Conservation (phyloP, 768 basidiomycete species). For the Amanita molliuscula region DNA sequence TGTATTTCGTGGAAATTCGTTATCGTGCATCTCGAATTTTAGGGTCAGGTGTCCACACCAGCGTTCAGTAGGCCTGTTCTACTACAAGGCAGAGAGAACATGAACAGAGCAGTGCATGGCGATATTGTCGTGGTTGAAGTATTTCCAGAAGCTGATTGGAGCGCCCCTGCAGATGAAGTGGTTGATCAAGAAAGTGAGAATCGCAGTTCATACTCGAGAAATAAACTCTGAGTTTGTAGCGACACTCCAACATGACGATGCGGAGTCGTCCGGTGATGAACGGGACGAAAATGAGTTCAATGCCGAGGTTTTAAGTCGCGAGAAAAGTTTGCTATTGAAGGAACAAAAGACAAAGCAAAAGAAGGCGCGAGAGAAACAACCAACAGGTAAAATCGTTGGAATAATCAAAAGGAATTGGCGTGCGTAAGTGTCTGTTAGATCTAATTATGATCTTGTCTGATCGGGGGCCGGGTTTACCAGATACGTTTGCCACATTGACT, state of each 20-base stretch:
- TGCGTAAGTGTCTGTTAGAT: conserved; percentile 43
- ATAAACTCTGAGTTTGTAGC: conserved; percentile 20
- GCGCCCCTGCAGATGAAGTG: conserved; percentile 83
- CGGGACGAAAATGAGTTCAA: conserved; percentile 32
- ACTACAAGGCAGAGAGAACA: conserved; percentile 80
- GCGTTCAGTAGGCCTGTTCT: conserved; percentile 71
- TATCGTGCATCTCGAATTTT: background rate
- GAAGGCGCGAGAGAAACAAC: conserved; percentile 51
- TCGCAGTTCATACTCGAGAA: background rate
- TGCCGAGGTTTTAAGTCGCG: conserved; percentile 24
- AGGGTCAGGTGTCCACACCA: conserved; percentile 77
- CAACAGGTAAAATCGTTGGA: conserved; percentile 87
- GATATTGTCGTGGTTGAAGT: conserved; percentile 89
- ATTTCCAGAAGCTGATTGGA: conserved; percentile 85
- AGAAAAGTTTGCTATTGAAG: conserved; percentile 32
- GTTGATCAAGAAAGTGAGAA: conserved; percentile 82
- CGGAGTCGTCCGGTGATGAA: conserved; percentile 62
- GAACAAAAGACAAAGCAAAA: conserved; percentile 19
- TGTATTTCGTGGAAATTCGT: background rate
- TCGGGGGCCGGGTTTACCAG: conserved; percentile 23
- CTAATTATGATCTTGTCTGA: background rate
- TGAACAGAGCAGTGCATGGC: conserved; percentile 93
- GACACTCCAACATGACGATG: conserved; percentile 80
- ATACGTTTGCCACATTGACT: conserved; percentile 93
- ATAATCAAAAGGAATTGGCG: conserved; percentile 94